Base-by-base conservation (phyloP, 1,284 basidiomycete species). In the Ganoderma sp. region DNA sequence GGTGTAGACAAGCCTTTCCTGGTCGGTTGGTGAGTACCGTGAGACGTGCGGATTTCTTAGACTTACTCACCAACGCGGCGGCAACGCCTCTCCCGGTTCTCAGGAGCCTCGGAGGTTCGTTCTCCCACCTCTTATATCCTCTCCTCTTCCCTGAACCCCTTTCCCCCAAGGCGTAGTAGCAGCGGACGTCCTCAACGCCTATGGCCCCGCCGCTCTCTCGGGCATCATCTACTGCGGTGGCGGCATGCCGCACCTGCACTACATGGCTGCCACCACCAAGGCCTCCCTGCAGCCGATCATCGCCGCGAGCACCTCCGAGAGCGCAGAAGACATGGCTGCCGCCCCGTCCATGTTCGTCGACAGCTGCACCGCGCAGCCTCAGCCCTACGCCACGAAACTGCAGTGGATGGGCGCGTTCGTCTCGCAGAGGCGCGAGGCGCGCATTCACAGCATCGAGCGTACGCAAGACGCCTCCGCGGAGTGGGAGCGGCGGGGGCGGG, bases 161-260 rank as follows among this genome's bases (percentile, higher is more conserved):
- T 10, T 25, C 34, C 9, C 9, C 12, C 39, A 25, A 82, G 81
- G 73, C 19, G 75, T 75, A 5, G 73, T 79, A 15, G 74, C 79
- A 41, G 78, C 78, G 7, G 82, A 84, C 67, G 74, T 83, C 45
- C 71, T 83, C 32, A 72, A 75, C 12, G 75, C 78, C 58, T 79
- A 78, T 66, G 78, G 79, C 8, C 69, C 78, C 0, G 74, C 76
- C 61, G 78, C 74, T 59, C 75, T 83, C 54, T 72, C 78, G 2
- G 82, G 81, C 56, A 71, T 80, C 41, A 76, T 83, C 65, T 81
- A 80, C 70, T 70, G 79, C 65, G 77, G 75, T 41, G 76, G 75
- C 0, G 69, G 69, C 15, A 64, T 75, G 10, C 69, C 74, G 34
- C 72, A 73, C 7, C 54, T 67, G 28, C 67, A 69, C 58, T 58